Base-by-base conservation (phyloP, 345 rosid species). In the Gossypium turneri region DNA sequence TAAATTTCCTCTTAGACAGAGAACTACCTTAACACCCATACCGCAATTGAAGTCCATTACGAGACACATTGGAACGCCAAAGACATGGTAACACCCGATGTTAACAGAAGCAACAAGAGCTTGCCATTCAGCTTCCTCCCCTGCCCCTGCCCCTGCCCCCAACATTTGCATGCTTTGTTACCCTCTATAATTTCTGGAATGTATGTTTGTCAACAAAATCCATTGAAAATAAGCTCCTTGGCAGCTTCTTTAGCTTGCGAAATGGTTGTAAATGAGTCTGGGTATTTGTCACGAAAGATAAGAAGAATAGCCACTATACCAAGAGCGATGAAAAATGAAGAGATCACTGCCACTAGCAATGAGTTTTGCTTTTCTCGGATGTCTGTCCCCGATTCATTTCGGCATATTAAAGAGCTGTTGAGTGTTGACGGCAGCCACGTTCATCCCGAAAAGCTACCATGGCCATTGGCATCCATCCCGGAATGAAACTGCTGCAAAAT, bases 91-190 rank as follows among this genome's bases (percentile, higher is more conserved):
- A 65, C 96, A 90, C 19, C 90, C 97, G 6, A 90, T 83, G 52
- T 90, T 92, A 0, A 93, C 92, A 29, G 87, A 93, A 5, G 97
- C 97, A 13, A 93, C 94, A 82, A 90, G 85, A 13, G 95, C 91
- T 81, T 92, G 94, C 96, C 97, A 90, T 76, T 95, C 94, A 61
- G 94, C 89, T 1, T 94, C 97, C 20, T 89, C 94, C 44, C 92
- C 96, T 57, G 90, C 97, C 24, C 97, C 94, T 88, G 15, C 29
- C 73, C n/a, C 57, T 27, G 6, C 5, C 38, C 13, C 58, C 56
- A 0, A 17, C 85, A 5, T 34, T 34, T 34, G 7, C 41, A 34
- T 34, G 2, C 25, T 7, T 59, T 2, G 2, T 4, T 12, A 9
- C 19, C 45, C 68, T 64, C 9, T 41, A 34, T 15, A 34, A 27